phyloP scores from a whole-genome alignment of 192 early-diverging fungal species.

The Martensiomyces pterosporus region DNA sequence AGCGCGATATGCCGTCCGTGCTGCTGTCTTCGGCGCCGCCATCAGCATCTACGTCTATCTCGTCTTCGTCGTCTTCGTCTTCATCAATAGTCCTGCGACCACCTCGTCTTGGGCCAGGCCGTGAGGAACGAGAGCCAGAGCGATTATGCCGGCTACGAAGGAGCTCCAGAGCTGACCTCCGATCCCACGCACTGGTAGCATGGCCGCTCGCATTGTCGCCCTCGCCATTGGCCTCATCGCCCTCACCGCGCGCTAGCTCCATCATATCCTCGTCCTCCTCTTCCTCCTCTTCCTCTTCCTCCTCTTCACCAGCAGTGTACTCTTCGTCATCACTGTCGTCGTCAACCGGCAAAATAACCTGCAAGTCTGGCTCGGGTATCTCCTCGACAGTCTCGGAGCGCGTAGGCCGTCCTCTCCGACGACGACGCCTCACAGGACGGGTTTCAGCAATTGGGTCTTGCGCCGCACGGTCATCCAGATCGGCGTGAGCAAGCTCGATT shows the following conservation, averaged over 20 bases:
- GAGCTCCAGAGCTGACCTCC: constrained; percentile 27
- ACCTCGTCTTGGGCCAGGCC: not conserved
- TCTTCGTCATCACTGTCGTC: constrained; percentile 63
- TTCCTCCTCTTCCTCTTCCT: constrained; percentile 54
- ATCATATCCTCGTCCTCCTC: constrained; percentile 44
- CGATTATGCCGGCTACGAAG: constrained; percentile 34
- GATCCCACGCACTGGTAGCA: constrained; percentile 2
- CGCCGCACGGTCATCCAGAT: constrained; percentile 36
- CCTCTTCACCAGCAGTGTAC: constrained; percentile 49
- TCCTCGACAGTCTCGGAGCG: constrained; percentile 9
- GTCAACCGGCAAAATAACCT: constrained; percentile 50
- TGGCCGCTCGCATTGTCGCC: constrained; percentile 3
- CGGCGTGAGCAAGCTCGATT: constrained; percentile 51
- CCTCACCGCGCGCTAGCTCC: constrained; percentile 7
- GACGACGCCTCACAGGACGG: constrained; percentile 16
- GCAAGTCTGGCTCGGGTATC: constrained; percentile 35
- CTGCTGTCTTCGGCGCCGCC: not conserved
- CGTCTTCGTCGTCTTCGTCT: not conserved
- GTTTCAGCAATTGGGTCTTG: constrained; percentile 27
- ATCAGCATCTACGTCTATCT: not conserved
- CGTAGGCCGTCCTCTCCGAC: constrained; percentile 1
- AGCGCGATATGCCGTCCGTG: no score
- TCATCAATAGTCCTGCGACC: not conserved
- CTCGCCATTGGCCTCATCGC: constrained; percentile 2
- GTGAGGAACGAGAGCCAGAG: constrained; percentile 6